Conservation (phyloP, 345 rosid genomes). For the Pistacia atlantica region DNA sequence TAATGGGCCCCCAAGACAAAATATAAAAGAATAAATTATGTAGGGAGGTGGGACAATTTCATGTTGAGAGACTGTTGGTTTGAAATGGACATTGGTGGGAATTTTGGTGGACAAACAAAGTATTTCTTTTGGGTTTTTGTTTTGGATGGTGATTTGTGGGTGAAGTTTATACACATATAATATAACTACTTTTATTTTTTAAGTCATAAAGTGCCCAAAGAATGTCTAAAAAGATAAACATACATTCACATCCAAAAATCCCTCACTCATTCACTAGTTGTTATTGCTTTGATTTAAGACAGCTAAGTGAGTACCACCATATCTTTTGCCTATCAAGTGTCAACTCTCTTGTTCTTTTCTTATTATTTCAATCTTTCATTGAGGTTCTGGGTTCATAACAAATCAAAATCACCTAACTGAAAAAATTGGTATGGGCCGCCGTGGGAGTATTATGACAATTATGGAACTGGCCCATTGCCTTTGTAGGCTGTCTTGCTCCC, state of each 20-base stretch:
- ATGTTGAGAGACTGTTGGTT: not conserved
- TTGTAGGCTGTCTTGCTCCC: no score
- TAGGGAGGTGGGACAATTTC: not conserved
- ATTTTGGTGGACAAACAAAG: not conserved
- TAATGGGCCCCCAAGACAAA: not conserved
- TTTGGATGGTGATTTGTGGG: conserved; percentile 4
- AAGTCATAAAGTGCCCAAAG: not conserved
- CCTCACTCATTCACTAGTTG: not conserved
- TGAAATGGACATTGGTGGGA: not conserved
- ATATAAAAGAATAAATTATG: not conserved
- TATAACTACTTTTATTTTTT: not conserved
- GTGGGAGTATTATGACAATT: no score
- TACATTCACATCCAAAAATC: not conserved
- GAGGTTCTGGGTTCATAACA: no score
- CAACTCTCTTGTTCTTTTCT: not conserved
- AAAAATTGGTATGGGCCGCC: no score
- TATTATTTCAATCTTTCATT: no score
- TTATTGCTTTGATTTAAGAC: not conserved
- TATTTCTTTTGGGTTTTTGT: not conserved
- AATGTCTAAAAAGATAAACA: not conserved
- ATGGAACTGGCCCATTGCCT: not conserved
- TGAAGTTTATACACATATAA: not conserved
- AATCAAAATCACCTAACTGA: no score
- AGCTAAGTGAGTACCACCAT: not conserved
- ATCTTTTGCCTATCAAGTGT: not conserved